Evolutionary conservation across 2,329 filamentous ascomycete genomes (phyloP), one percentile per base, ranked within the genome.

Genomic region (Cadophora luteo-olivacea): DNA sequence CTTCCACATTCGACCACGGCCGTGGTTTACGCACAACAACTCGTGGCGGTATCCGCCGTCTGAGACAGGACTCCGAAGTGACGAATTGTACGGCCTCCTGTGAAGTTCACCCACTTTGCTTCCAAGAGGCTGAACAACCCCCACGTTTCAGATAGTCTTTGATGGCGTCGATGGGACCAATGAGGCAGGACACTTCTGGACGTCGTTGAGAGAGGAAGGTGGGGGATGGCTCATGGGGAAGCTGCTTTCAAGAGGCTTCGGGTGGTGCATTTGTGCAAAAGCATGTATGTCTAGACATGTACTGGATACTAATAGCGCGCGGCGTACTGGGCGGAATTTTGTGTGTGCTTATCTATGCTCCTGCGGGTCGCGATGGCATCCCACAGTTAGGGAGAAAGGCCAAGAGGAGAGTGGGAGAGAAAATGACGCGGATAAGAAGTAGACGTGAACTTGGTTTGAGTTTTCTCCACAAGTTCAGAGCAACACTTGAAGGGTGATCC

Each of bases 171-270:
- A 25, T 29, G 12, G 3, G 12, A 60, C 57, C 4, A 3, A 60
- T 60, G 22, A 45, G 22, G 57, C 33, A 60, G 36, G 57, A 45
- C n/a, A 19, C 33, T 25, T 24, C 36, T 8, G 12, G 3, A 16
- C 33, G 4, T 29, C 22, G 12, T 45, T 25, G 57, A 60, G 57
- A 60, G 22, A 45, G 57, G 57, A 60, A 60, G 57, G 33, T 58
- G 22, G 36, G 36, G 7, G 22, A 33, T 22, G 14, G 19, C n/a
- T 38, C 36, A 38, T 4, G 36, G 8, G 29, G 29, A 5, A 29
- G 29, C 29, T 29, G 36, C 55, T 60, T 25, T 22, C 12, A 60
- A 36, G 45, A 29, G 22, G 36, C 38, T 45, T 22, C 9, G 38
- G 29, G 36, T 60, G 22, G 12, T 25, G 36, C 14, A 19, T 19